Percentiles rank a stretch among this genome's conserved stretches.
Evolutionary conservation across 2,329 filamentous ascomycete genomes (phyloP).

Genomic region (Penicillium sp.): DNA sequence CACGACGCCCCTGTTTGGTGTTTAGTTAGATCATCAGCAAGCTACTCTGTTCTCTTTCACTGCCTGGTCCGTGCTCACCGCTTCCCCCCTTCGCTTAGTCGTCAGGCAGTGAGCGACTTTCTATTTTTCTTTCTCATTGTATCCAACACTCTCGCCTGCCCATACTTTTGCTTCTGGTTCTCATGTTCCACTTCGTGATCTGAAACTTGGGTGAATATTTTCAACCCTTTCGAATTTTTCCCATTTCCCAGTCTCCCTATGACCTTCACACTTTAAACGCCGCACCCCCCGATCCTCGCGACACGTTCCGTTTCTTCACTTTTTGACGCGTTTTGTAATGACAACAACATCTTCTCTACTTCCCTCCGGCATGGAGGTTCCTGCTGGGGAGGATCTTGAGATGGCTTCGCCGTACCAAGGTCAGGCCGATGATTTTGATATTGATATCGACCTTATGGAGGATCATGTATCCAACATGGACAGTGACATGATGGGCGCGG

Average conservation of each 20-base stretch:
- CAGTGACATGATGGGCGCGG: constrained; percentile 43
- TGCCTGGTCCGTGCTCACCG: constrained; percentile 33
- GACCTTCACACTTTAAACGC: neutral
- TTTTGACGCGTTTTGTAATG: constrained; percentile 30
- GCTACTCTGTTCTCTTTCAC: constrained; percentile 43
- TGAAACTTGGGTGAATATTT: neutral
- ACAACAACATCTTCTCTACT: constrained; percentile 31
- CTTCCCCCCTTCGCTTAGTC: constrained; percentile 40
- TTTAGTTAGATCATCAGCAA: constrained; percentile 24
- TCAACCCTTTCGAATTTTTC: neutral
- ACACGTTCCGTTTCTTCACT: neutral
- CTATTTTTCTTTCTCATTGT: constrained; percentile 7
- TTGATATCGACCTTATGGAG: constrained; percentile 59
- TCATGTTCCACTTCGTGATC: neutral
- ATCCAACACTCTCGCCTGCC: neutral
- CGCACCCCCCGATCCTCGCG: neutral
- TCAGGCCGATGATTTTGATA: constrained; percentile 55
- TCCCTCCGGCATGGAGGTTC: constrained; percentile 38
- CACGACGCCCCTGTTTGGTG: constrained; percentile 16
- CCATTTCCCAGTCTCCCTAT: neutral
- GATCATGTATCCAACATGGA: constrained; percentile 61
- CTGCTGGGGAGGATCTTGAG: constrained; percentile 45
- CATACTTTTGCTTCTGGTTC: neutral
- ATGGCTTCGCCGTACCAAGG: constrained; percentile 42
- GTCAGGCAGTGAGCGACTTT: constrained; percentile 5